Conservation (phyloP, 768 basidiomycete genomes). For the Pulveroboletus sp. region DNA sequence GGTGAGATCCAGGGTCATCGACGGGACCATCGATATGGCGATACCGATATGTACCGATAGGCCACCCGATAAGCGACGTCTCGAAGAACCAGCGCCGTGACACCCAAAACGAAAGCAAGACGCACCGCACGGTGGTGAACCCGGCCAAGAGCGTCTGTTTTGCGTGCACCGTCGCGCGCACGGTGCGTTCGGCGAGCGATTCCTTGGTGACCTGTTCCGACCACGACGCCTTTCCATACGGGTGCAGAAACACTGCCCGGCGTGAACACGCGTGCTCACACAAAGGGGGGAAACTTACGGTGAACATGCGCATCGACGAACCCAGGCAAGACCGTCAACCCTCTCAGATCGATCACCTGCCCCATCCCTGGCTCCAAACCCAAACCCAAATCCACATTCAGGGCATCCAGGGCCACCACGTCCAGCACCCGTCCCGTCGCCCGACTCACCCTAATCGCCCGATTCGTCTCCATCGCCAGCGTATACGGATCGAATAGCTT, state of each 20-base stretch:
- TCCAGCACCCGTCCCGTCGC: constrained; percentile 44
- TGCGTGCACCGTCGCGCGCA: constrained; percentile 60
- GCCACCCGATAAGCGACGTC: constrained; percentile 1
- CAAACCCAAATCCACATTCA: no score
- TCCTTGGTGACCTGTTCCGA: constrained; percentile 60
- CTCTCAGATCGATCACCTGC: constrained; percentile 41
- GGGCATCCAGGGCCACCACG: constrained; percentile 21
- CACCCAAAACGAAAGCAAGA: background rate
- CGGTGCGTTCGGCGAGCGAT: constrained; percentile 51
- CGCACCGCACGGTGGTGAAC: constrained; percentile 59
- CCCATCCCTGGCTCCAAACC: background rate
- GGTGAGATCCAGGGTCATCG: no score
- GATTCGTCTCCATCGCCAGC: constrained; percentile 40
- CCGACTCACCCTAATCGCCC: constrained; percentile 46
- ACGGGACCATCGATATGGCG: no score
- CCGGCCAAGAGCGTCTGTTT: constrained; percentile 54
- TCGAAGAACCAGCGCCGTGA: no score
- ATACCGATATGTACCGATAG: no score
- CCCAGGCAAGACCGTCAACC: constrained; percentile 51
- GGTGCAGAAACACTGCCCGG: no score
- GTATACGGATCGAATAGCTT: constrained; percentile 50
- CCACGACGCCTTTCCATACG: constrained; percentile 61
- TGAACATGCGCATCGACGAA: constrained; percentile 60
- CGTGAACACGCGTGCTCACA: constrained; percentile 1
- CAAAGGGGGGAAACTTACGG: constrained; percentile 43